phyloP scores from a whole-genome alignment of 2,329 filamentous ascomycete species.

The Calonectria fujianensis region DNA sequence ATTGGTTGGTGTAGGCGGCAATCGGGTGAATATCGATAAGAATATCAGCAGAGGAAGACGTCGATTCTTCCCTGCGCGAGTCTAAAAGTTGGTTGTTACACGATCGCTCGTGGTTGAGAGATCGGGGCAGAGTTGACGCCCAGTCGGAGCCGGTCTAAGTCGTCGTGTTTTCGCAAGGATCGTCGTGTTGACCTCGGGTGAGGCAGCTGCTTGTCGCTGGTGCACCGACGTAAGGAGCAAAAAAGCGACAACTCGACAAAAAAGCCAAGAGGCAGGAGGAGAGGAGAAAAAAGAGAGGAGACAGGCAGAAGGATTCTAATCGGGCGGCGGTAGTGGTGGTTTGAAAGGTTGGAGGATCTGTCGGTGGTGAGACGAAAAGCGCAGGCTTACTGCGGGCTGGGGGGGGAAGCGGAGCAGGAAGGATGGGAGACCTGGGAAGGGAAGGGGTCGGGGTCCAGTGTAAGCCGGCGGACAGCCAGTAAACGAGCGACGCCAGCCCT shows the following conservation, averaged over 20 bases:
- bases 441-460: constrained; percentile 30
- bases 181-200: constrained; percentile 13
- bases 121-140: constrained; percentile 9
- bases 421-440: constrained; percentile 32
- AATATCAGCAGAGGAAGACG: neutral
- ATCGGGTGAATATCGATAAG: neutral
- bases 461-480: constrained; percentile 7
- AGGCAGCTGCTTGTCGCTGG: constrained; percentile 10
- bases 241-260: neutral
- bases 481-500: constrained; percentile 26
- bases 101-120: constrained; percentile 16
- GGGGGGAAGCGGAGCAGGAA: constrained; percentile 25
- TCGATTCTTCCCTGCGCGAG: neutral
- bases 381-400: constrained; percentile 29
- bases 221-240: constrained; percentile 12
- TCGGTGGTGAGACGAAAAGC: constrained; percentile 36
- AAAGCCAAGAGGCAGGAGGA: neutral
- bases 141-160: constrained; percentile 26
- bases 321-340: constrained; percentile 23
- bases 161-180: constrained; percentile 18
- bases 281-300: neutral
- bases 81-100: neutral
- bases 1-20: neutral
- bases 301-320: constrained; percentile 7
- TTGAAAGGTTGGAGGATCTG: constrained; percentile 29